phyloP scores from a whole-genome alignment of 2,329 filamentous ascomycete species.

The Trichophyton equinum region DNA sequence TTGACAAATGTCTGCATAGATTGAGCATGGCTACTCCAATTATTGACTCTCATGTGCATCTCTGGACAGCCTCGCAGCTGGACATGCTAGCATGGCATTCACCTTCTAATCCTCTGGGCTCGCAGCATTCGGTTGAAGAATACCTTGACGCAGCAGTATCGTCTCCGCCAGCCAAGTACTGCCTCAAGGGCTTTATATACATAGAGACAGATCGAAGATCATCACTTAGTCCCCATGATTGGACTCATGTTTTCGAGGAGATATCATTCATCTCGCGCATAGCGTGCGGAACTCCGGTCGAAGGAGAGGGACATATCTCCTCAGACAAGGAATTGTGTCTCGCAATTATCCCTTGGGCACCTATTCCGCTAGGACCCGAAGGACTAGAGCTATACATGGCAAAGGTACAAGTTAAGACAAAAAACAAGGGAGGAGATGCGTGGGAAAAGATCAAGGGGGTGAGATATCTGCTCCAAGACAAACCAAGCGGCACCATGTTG shows the following conservation, averaged over 20 bases:
- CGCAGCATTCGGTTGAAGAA: conserved; percentile 52
- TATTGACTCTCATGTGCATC: conserved; percentile 85
- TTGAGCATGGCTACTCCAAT: conserved; percentile 37
- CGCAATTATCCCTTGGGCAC: conserved; percentile 76
- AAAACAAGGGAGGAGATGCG: conserved; percentile 38
- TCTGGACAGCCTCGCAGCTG: conserved; percentile 60
- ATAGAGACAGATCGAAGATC: conserved; percentile 68
- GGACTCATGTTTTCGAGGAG: conserved; percentile 58
- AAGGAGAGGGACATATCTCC: conserved; percentile 46
- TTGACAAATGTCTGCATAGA: neutral
- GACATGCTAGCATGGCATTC: conserved; percentile 58
- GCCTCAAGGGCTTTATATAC: conserved; percentile 62
- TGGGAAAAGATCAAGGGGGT: conserved; percentile 65
- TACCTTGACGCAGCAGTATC: conserved; percentile 40
- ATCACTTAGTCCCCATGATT: conserved; percentile 43
- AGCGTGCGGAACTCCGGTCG: conserved; percentile 44
- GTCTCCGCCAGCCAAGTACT: conserved; percentile 15
- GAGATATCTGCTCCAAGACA: conserved; percentile 70
- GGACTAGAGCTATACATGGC: conserved; percentile 54
- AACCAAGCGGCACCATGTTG: conserved; percentile 54
- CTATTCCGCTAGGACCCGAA: conserved; percentile 51
- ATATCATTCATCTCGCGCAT: conserved; percentile 57
- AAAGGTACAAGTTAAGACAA: conserved; percentile 39
- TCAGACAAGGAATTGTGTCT: conserved; percentile 46
- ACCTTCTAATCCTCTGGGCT: conserved; percentile 46